These are phyloP conservation scores for Lachnellula subtilissima DNA, from an alignment of 2,329 filamentous ascomycete genomes.

Conservation along the genomic window DNA sequence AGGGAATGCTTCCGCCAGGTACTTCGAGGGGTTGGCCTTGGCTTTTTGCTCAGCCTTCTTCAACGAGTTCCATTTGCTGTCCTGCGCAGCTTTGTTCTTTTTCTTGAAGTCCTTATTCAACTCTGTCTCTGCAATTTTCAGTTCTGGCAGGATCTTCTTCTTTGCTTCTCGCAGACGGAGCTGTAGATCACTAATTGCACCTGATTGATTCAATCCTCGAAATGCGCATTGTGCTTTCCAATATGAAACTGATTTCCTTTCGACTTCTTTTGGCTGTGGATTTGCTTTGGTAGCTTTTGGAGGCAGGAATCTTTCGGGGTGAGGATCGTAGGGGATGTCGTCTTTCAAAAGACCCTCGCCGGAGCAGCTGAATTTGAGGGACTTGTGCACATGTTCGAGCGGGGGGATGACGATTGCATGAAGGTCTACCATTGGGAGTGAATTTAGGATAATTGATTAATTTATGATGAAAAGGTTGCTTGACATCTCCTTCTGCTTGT, in stretches of 20 bases:
- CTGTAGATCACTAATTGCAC: conserved; percentile 14
- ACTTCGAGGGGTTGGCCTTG: conserved; percentile 9
- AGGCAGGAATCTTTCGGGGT: conserved; percentile 14
- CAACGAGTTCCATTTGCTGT: conserved; percentile 5
- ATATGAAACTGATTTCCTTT: conserved; percentile 14
- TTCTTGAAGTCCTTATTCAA: conserved; percentile 17
- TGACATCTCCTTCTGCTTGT: too few species aligned
- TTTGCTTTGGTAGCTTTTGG: conserved; percentile 13
- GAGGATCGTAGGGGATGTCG: conserved; percentile 12
- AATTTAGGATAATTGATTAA: too few species aligned
- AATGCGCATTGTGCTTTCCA: conserved; percentile 22
- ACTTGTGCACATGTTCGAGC: conserved; percentile 12
- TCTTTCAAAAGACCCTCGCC: conserved; percentile 18
- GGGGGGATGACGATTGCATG: conserved; percentile 14
- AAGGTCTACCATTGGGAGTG: conserved; percentile 10
- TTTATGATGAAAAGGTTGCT: too few species aligned
- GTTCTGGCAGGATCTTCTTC: conserved; percentile 13
- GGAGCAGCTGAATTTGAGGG: conserved; percentile 17
- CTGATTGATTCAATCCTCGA: conserved; percentile 13
- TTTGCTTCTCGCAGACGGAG: conserved; percentile 15
- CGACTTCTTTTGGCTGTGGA: conserved; percentile 5
- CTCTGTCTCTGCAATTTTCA: conserved; percentile 11
- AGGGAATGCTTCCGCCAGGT: conserved; percentile 11
- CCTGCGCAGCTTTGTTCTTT: conserved; percentile 5
- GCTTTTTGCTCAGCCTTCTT: conserved; percentile 15